Conservation (phyloP, 2,329 filamentous ascomycete species). For the Ophiostoma piceae region DNA sequence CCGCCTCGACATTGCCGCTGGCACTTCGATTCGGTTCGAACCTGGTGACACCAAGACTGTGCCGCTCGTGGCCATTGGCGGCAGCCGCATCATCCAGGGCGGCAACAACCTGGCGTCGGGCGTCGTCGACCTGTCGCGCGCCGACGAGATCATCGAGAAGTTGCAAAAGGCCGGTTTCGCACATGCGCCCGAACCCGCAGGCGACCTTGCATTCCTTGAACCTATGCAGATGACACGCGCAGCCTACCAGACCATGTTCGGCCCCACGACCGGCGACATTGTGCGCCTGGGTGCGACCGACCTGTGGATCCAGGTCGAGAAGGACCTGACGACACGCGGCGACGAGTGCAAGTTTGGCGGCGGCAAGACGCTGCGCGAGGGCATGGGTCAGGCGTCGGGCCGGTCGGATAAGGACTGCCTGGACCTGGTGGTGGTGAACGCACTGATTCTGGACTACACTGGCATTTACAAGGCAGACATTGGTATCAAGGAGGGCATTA, state of each 20-base stretch:
- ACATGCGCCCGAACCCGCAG: conserved; percentile 58
- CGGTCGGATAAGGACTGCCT: conserved; percentile 65
- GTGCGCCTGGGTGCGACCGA: conserved; percentile 78
- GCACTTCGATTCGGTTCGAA: conserved; percentile 89
- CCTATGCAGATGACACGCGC: conserved; percentile 67
- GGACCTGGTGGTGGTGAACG: conserved; percentile 85
- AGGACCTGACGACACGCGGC: conserved; percentile 76
- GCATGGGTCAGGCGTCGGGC: conserved; percentile 89
- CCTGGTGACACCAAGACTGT: conserved; percentile 90
- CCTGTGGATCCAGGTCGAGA: conserved; percentile 86
- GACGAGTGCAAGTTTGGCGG: conserved; percentile 96
- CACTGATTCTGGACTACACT: conserved; percentile 81
- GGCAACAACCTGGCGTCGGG: conserved; percentile 78
- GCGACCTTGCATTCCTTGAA: conserved; percentile 50
- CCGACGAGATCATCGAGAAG: conserved; percentile 60
- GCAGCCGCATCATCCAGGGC: conserved; percentile 71
- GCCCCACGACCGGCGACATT: conserved; percentile 82
- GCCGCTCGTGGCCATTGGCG: conserved; percentile 81
- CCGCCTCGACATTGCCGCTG: conserved; percentile 82
- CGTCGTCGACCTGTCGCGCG: conserved; percentile 57
- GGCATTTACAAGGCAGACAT: conserved; percentile 98
- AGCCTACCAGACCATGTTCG: conserved; percentile 84
- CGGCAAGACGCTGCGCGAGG: conserved; percentile 87
- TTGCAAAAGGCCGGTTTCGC: conserved; percentile 71
- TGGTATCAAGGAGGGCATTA: conserved; percentile 80